Evolutionary conservation across 179 eudicot genomes (phyloP), one percentile per base, ranked within the genome.

Genomic region (Patellifolia procumbens): DNA sequence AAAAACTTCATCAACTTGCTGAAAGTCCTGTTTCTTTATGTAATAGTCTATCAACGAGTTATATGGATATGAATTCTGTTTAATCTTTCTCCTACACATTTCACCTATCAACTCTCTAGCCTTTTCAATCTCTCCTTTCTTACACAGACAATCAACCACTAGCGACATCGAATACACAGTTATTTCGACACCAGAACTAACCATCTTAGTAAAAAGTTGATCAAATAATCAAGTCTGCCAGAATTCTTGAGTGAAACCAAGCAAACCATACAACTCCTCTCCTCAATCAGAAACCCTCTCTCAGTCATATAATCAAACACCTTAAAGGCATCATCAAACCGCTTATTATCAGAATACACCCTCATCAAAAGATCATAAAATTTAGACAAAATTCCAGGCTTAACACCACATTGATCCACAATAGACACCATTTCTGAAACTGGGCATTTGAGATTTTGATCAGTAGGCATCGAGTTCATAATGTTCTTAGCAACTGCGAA

Each of bases 201-300:
- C 83, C 98, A 94, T 91, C 70, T 80, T 84, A 32, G 58, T 65
- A 75, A 88, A 92, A 70, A 92, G 88, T 43, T 71, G 43, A 79
- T 8, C 80, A 87, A 43, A 10, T 52, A 32, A 46, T 91, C 96
- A 62, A 82, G 70, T 58, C 83, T 77, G 59, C 68, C 64, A 78
- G 76, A 39, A 65, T 78, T 88, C 86, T 87, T 92, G n/a, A 91
- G 48, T 10, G 90, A 88, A 79, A 91, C 83, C 81, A 94, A 85
- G 58, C 79, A 89, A 80, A 87, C 88, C 89, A 88, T 92, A 83
- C 96, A 92, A 80, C 94, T 87, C 69, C 89, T 87, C 72, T 94
- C 97, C 65, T 89, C 94, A 71, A 91, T 79, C 78, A 68, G 77
- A 76, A 85, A 73, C 82, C 87, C 89, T 49, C 80, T 84, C n/a